Evolutionary conservation across 352 stramenopile species (phyloP).

Genomic region (Peronosclerospora sorghi): DNA sequence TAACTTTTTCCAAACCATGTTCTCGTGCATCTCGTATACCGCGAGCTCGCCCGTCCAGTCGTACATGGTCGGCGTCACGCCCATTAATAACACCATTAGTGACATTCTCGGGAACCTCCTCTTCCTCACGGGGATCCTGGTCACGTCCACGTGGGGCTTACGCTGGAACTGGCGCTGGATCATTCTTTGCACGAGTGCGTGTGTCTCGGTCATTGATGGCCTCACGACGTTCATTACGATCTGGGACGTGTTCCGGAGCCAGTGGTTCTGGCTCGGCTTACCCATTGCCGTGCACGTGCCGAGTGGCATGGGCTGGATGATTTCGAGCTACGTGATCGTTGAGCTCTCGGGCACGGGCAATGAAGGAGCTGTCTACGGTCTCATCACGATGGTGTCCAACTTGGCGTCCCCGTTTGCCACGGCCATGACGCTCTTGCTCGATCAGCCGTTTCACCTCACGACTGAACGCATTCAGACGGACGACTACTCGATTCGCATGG

Average conservation of each 20-base stretch:
- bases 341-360: constrained; percentile 30
- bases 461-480: constrained; percentile 21
- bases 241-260: constrained; percentile 23
- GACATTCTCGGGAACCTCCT: constrained; percentile 23
- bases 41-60: constrained; percentile 18
- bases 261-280: constrained; percentile 27
- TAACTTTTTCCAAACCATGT: constrained; percentile 28
- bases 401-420: constrained; percentile 19
- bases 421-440: constrained; percentile 21
- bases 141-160: constrained; percentile 21
- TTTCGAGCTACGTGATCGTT: constrained; percentile 30
- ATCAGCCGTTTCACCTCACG: constrained; percentile 22
- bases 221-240: constrained; percentile 20
- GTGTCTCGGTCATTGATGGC: constrained; percentile 18
- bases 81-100: constrained; percentile 23
- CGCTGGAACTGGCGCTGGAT: constrained; percentile 25
- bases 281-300: constrained; percentile 26
- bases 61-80: constrained; percentile 26
- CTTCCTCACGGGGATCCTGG: constrained; percentile 23
- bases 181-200: constrained; percentile 22
- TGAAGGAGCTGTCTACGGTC: constrained; percentile 30
- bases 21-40: constrained; percentile 27
- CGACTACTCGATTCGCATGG: constrained; percentile 15
- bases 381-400: constrained; percentile 28
- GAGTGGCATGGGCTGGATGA: constrained; percentile 26